A percentile compares a stretch with the other conserved stretches of the same genome.
These are phyloP conservation scores for Miscanthus lutarioriparius DNA, from an alignment of 176 grass and related monocot species.

Conservation along the genomic window DNA sequence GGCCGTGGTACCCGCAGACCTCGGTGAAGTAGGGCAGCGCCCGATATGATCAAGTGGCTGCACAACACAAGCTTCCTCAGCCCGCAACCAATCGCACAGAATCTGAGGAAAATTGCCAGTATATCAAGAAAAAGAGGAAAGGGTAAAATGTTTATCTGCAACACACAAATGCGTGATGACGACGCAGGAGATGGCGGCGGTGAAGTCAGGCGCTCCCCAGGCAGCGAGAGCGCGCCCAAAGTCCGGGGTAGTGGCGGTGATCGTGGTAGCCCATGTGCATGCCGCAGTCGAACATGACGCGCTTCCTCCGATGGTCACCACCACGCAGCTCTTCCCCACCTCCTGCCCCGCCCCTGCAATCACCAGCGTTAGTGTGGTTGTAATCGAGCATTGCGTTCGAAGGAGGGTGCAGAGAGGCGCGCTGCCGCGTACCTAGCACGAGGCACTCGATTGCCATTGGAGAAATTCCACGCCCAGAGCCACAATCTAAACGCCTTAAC, in stretches of 20 bases:
- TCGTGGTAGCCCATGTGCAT: constrained; percentile 95
- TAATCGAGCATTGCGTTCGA: not conserved
- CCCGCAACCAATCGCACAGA: not conserved
- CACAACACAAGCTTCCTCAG: constrained; percentile 17
- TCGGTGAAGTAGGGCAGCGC: constrained; percentile 90
- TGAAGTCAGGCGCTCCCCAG: constrained; percentile 39
- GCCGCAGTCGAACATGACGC: constrained; percentile 92
- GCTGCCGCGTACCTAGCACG: constrained; percentile 53
- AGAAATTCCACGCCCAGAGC: not conserved
- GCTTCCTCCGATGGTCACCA: constrained; percentile 75
- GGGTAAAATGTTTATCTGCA: not conserved
- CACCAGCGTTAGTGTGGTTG: not conserved
- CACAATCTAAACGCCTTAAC: not conserved
- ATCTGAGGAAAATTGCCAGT: not conserved
- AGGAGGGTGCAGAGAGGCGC: not conserved
- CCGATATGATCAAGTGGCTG: constrained; percentile 97
- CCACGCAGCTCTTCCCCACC: constrained; percentile 93
- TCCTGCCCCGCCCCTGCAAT: constrained; percentile 80
- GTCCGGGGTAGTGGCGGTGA: constrained; percentile 64
- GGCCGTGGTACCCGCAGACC: constrained; percentile 81
- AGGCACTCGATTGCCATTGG: constrained; percentile 90
- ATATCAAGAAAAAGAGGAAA: not conserved
- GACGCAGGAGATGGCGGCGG: constrained; percentile 66
- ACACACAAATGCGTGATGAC: constrained; percentile 92
- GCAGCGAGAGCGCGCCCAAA: constrained; percentile 54